A percentile compares a stretch with the other conserved stretches of the same genome.
These are phyloP conservation scores for Vigna hirtella DNA, from an alignment of 306 rosid genomes.

Conservation along the genomic window DNA sequence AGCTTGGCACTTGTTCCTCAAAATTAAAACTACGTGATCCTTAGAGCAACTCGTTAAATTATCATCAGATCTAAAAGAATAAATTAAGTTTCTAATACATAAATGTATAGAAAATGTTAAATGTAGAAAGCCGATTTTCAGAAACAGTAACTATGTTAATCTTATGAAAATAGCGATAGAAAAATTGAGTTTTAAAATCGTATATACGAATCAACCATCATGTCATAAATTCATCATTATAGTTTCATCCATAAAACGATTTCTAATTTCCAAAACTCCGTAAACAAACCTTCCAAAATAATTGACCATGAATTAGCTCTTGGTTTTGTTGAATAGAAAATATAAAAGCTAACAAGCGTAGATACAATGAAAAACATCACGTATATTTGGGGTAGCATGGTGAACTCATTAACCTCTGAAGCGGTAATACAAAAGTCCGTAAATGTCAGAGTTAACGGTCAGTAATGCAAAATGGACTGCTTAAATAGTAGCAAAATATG, in stretches of 20 bases:
- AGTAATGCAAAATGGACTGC: constrained; percentile 25
- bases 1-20: not conserved
- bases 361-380: constrained; percentile 18
- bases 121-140: not conserved
- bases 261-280: not conserved
- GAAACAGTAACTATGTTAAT: not conserved
- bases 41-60: not conserved
- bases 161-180: not conserved
- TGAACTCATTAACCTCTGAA: constrained; percentile 32
- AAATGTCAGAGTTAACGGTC: constrained; percentile 35
- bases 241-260: not conserved
- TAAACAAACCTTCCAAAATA: constrained; percentile 18
- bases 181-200: not conserved
- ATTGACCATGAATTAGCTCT: not conserved
- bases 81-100: not conserved
- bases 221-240: not conserved
- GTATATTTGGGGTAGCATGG: constrained; percentile 6
- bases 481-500: constrained; percentile 19
- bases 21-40: not conserved
- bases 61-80: not conserved
- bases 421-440: constrained; percentile 7
- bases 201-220: not conserved
- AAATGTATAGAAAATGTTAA: not conserved
- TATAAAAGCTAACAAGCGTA: constrained; percentile 17
- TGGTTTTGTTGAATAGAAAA: not conserved